Percentiles rank a stretch among this genome's conserved stretches.
Evolutionary conservation across 2,329 filamentous ascomycete species (phyloP).

Genomic region (Ramichloridium luteum): DNA sequence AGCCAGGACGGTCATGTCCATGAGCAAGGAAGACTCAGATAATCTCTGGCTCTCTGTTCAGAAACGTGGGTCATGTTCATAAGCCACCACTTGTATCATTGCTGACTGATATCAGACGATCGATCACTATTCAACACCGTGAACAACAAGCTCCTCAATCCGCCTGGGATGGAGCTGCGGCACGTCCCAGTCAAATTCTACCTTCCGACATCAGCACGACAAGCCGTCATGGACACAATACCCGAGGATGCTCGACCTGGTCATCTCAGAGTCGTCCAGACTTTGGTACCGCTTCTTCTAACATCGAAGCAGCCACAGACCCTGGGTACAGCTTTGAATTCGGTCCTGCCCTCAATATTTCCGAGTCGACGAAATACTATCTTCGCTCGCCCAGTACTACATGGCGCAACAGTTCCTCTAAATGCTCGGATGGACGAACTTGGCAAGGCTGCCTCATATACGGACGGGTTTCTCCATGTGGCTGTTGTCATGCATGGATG

Average conservation of each 20-base stretch:
- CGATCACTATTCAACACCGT: constrained; percentile 60
- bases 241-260: constrained; percentile 25
- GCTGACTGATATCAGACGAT: constrained; percentile 46
- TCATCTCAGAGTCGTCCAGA: constrained; percentile 50
- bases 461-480: constrained; percentile 83
- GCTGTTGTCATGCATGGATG: constrained; percentile 60
- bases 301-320: constrained; percentile 46
- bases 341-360: constrained; percentile 67
- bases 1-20: constrained; percentile 77
- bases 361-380: constrained; percentile 75
- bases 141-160: constrained; percentile 63
- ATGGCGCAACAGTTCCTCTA: constrained; percentile 76
- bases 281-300: constrained; percentile 47
- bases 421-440: constrained; percentile 68
- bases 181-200: constrained; percentile 85
- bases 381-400: constrained; percentile 70
- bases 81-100: neutral
- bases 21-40: constrained; percentile 73
- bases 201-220: constrained; percentile 45
- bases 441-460: constrained; percentile 70
- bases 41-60: constrained; percentile 71
- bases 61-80: constrained; percentile 52
- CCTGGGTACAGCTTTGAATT: constrained; percentile 65
- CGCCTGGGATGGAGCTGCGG: constrained; percentile 56
- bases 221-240: constrained; percentile 23